phyloP scores from a whole-genome alignment of 768 basidiomycete species.

The Thelephora aurantiotincta region DNA sequence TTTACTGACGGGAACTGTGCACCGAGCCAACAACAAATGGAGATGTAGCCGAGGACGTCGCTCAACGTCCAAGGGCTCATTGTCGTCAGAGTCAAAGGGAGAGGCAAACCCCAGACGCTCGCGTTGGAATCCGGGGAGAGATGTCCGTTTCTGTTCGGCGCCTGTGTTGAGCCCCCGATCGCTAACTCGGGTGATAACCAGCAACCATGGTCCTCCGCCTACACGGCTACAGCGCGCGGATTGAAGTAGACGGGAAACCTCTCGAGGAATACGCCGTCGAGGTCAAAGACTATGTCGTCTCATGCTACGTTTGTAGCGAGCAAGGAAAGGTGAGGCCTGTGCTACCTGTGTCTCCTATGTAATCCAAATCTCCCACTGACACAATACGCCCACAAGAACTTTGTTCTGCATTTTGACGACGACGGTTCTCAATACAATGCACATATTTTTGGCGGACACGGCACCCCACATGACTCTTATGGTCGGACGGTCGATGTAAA shows the following conservation, averaged over 20 bases:
- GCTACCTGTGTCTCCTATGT: not conserved
- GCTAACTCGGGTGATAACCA: not conserved
- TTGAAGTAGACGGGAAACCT: slow-evolving; percentile 9
- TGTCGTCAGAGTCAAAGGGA: not conserved
- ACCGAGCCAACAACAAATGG: slow-evolving; percentile 70
- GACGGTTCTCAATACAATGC: too few species aligned
- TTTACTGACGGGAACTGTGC: slow-evolving; percentile 77
- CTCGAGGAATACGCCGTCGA: slow-evolving; percentile 5
- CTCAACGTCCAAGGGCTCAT: slow-evolving; percentile 23
- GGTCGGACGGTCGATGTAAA: slow-evolving; percentile 5
- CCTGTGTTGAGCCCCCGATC: slow-evolving; percentile 1
- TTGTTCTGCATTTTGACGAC: too few species aligned
- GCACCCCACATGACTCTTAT: too few species aligned
- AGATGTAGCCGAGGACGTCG: slow-evolving; percentile 53
- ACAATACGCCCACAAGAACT: not conserved
- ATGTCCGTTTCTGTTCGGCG: not conserved
- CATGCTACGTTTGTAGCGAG: slow-evolving; percentile 9
- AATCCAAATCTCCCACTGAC: not conserved
- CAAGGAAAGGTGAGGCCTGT: slow-evolving; percentile 6
- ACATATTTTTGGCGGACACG: too few species aligned
- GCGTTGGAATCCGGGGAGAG: not conserved
- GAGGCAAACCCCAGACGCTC: not conserved
- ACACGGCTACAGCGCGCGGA: slow-evolving; percentile 6
- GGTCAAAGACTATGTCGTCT: slow-evolving; percentile 7
- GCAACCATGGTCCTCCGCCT: slow-evolving; percentile 1